Conservation (phyloP, 192 early-diverging fungal genomes). For the Umbelopsis ramanniana region DNA sequence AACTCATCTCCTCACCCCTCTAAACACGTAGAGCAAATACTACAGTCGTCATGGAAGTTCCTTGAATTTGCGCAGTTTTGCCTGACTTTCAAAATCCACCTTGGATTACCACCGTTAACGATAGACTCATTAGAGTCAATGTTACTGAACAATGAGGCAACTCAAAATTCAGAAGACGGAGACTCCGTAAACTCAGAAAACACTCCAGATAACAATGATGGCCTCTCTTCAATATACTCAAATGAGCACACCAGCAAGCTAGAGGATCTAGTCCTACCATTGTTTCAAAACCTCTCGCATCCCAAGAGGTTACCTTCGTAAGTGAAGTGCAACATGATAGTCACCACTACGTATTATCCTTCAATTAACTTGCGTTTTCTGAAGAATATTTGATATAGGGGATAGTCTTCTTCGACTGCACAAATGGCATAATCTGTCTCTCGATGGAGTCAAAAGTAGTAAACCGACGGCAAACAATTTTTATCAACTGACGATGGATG, state of each 20-base stretch:
- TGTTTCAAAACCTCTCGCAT: not conserved
- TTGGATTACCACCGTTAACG: not conserved
- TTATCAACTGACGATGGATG: not conserved
- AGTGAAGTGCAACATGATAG: not conserved
- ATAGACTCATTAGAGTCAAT: not conserved
- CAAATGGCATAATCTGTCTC: not conserved
- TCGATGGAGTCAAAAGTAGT: not conserved
- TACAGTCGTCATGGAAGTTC: constrained; percentile 12
- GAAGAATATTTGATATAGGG: not conserved
- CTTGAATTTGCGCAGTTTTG: constrained; percentile 8
- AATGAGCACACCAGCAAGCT: not conserved
- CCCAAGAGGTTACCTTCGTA: not conserved
- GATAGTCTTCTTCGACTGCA: not conserved
- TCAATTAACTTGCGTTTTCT: not conserved
- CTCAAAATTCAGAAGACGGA: not conserved
- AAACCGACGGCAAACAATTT: not conserved
- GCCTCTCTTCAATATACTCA: too few species aligned
- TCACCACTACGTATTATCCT: not conserved
- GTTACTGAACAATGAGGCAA: not conserved
- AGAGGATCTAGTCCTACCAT: not conserved
- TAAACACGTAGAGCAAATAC: not conserved
- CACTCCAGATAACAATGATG: not conserved
- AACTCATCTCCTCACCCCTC: not conserved
- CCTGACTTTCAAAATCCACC: not conserved
- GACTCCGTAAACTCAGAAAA: not conserved